Conservation (phyloP, 306 rosid species). For the Sphenostylis stenocarpa region DNA sequence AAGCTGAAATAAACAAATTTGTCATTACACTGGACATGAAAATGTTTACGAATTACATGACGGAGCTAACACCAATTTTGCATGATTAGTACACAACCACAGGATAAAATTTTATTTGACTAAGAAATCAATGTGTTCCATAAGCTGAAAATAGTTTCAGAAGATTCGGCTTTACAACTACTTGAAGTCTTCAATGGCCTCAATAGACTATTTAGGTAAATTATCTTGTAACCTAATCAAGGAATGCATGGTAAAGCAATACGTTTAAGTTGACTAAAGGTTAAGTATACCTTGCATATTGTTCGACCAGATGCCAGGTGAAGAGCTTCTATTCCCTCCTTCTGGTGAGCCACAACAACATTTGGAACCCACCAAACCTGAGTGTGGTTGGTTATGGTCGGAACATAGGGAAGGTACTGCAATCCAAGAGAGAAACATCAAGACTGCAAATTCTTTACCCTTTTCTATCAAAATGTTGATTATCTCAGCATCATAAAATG, state of each 20-base stretch:
- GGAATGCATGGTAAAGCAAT: constrained; percentile 22
- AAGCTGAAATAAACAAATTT: constrained; percentile 63
- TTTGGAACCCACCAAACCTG: constrained; percentile 99
- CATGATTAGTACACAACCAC: constrained; percentile 5
- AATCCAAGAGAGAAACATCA: constrained; percentile 35
- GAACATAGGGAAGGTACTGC: constrained; percentile 82
- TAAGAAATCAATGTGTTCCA: not conserved
- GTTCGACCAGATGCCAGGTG: constrained; percentile 98
- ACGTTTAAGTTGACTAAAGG: constrained; percentile 11
- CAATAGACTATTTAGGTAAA: not conserved
- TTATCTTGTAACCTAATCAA: constrained; percentile 19
- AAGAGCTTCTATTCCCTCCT: constrained; percentile 94
- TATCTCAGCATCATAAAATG: constrained; percentile 6
- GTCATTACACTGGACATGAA: constrained; percentile 27
- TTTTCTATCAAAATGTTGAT: not conserved
- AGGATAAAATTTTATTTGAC: constrained; percentile 7
- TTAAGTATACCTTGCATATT: constrained; percentile 71
- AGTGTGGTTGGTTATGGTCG: constrained; percentile 97
- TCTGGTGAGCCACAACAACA: constrained; percentile 93
- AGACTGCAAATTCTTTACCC: not conserved
- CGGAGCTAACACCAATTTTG: not conserved
- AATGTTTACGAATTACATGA: not conserved
- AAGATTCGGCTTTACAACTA: constrained; percentile 12
- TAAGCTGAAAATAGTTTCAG: constrained; percentile 2
- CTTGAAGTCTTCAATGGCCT: constrained; percentile 7